Conservation (phyloP, 805 yeast species). For the Pichia nanzhaoensis region DNA sequence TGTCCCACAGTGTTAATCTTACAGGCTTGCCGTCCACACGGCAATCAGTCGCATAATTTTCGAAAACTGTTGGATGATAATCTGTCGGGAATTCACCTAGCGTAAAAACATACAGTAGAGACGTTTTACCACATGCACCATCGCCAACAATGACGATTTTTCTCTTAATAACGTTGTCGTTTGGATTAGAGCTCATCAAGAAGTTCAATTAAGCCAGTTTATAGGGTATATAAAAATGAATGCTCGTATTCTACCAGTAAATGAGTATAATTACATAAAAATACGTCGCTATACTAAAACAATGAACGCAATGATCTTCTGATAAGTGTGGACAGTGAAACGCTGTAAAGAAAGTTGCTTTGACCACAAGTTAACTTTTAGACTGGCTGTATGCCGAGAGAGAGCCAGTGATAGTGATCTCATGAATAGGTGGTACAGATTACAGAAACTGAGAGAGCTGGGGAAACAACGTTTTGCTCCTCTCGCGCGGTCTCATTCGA, state of each 20-base stretch:
- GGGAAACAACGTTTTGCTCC: too few relatives aligned
- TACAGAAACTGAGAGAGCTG: neutral
- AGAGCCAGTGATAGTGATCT: too few relatives aligned
- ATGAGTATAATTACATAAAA: too few relatives aligned
- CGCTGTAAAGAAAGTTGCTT: neutral
- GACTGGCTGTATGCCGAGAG: too few relatives aligned
- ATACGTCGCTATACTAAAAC: too few relatives aligned
- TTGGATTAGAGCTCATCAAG: constrained; percentile 3
- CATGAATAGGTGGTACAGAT: too few relatives aligned
- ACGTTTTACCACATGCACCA: constrained; percentile 93
- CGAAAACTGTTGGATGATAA: constrained; percentile 91
- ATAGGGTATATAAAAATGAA: too few relatives aligned
- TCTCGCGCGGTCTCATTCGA: neutral
- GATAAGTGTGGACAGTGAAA: too few relatives aligned
- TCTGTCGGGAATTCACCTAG: constrained; percentile 90
- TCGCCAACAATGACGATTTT: constrained; percentile 90
- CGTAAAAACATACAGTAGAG: constrained; percentile 84
- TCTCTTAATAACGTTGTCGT: constrained; percentile 42
- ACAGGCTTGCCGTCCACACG: constrained; percentile 91
- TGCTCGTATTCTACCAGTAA: too few relatives aligned
- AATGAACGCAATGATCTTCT: too few relatives aligned
- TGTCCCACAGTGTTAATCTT: constrained; percentile 86
- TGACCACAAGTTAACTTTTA: too few relatives aligned
- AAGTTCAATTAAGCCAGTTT: too few relatives aligned
- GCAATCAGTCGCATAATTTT: constrained; percentile 90